A percentile compares a stretch with the other conserved stretches of the same genome.
Evolutionary conservation across 2,329 filamentous ascomycete species (phyloP).

Genomic region (Macroventuria anomochaeta): DNA sequence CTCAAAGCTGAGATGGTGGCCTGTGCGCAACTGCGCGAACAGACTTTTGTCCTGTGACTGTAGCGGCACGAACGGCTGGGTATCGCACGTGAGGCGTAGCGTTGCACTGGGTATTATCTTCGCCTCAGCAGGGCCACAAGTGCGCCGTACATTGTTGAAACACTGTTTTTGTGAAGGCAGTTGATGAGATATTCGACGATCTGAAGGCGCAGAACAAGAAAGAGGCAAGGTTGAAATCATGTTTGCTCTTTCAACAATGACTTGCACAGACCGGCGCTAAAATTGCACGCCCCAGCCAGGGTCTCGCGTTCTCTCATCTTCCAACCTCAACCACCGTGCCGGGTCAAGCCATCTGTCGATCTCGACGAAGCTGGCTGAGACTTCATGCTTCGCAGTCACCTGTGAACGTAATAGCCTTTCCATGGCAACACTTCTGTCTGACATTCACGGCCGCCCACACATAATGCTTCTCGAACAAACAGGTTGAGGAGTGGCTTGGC

Average conservation of each 20-base stretch:
- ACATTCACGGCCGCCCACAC: neutral
- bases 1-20: too few relatives aligned
- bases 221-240: neutral
- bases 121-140: neutral
- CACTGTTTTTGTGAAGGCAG: neutral
- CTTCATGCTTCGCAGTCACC: neutral
- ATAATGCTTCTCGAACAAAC: neutral
- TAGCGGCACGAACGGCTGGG: conserved; percentile 11
- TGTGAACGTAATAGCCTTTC: conserved; percentile 6
- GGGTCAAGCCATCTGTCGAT: conserved; percentile 12
- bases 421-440: neutral
- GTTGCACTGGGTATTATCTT: neutral
- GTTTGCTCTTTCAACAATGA: conserved; percentile 1
- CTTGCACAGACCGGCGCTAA: conserved; percentile 3
- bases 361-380: conserved; percentile 4
- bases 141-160: neutral
- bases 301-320: neutral
- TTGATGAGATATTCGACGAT: neutral
- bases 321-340: conserved; percentile 4
- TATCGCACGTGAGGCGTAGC: conserved; percentile 1
- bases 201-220: neutral
- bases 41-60: too few relatives aligned
- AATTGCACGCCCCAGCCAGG: neutral
- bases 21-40: too few relatives aligned
- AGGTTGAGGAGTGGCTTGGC: too few relatives aligned